Evolutionary conservation across 1,284 basidiomycete species (phyloP).

Genomic region (Ustilago trichophora): DNA sequence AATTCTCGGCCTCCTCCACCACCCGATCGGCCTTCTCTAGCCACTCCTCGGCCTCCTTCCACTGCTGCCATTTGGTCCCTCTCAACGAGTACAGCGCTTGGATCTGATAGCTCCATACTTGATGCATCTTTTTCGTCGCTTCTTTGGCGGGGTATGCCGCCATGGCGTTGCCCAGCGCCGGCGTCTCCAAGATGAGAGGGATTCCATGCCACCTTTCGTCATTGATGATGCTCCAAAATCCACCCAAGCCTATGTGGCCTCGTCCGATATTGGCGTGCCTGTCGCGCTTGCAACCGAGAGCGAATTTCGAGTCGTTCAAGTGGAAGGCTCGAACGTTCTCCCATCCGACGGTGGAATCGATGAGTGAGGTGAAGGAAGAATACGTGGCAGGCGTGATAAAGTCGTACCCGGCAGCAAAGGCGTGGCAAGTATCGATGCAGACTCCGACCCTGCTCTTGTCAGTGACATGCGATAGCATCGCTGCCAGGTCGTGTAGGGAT

Average conservation of each 20-base stretch:
- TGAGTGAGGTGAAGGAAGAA: slow-evolving; percentile 70
- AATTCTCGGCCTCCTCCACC: slow-evolving; percentile 7
- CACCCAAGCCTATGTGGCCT: slow-evolving; percentile 74
- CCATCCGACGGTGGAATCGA: slow-evolving; percentile 76
- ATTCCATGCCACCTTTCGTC: slow-evolving; percentile 77
- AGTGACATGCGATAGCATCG: slow-evolving; percentile 76
- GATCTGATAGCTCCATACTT: slow-evolving; percentile 73
- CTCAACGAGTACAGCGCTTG: slow-evolving; percentile 70
- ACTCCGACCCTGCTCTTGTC: slow-evolving; percentile 81
- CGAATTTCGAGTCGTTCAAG: slow-evolving; percentile 81
- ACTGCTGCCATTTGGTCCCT: slow-evolving; percentile 38
- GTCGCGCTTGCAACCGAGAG: slow-evolving; percentile 76
- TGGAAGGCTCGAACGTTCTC: slow-evolving; percentile 79
- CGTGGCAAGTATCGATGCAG: slow-evolving; percentile 88
- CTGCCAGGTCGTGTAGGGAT: slow-evolving; percentile 75
- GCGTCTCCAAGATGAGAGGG: slow-evolving; percentile 84
- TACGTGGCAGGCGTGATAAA: slow-evolving; percentile 72
- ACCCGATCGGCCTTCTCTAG: slow-evolving; percentile 12
- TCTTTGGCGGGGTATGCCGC: slow-evolving; percentile 20
- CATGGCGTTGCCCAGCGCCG: slow-evolving; percentile 59
- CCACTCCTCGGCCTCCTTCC: slow-evolving; percentile 26
- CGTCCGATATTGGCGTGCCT: slow-evolving; percentile 86
- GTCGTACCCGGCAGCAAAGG: slow-evolving; percentile 85
- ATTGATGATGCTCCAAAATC: slow-evolving; percentile 76
- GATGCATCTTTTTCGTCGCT: slow-evolving; percentile 65